Conservation (phyloP, 371 early-diverging fungal species). For the Rhizopus arrhizus region DNA sequence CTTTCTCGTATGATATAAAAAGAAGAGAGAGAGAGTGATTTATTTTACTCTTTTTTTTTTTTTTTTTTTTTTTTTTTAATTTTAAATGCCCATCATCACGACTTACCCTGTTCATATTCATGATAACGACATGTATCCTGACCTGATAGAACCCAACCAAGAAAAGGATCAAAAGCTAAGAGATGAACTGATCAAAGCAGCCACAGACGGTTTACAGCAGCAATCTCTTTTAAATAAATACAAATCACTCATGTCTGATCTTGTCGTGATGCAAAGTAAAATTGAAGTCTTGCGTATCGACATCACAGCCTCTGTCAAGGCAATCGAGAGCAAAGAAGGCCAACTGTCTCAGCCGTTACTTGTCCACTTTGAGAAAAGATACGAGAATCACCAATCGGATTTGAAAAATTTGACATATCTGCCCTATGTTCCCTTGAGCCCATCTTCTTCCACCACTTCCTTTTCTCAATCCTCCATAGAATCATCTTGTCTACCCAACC, state of each 20-base stretch:
- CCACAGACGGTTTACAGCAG: background rate
- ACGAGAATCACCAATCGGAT: background rate
- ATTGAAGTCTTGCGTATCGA: background rate
- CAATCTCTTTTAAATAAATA: background rate
- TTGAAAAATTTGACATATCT: background rate
- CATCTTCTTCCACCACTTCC: too few relatives aligned
- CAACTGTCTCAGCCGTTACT: background rate
- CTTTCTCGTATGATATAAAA: background rate
- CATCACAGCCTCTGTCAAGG: background rate
- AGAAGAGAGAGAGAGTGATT: background rate
- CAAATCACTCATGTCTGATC: background rate
- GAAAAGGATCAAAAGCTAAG: background rate
- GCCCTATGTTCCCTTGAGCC: too few relatives aligned
- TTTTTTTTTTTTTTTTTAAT: background rate
- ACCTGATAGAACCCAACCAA: background rate
- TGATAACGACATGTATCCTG: background rate
- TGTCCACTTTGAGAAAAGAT: background rate
- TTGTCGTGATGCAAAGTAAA: background rate
- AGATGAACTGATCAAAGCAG: background rate
- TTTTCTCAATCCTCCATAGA: too few relatives aligned
- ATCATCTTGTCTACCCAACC: background rate
- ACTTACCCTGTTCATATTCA: background rate
- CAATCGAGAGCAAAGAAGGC: background rate
- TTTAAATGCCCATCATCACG: background rate
- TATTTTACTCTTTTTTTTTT: background rate